A percentile compares a stretch with the other conserved stretches of the same genome.
Conservation (phyloP, 169 alveolate species). For the Babesia bovis region DNA sequence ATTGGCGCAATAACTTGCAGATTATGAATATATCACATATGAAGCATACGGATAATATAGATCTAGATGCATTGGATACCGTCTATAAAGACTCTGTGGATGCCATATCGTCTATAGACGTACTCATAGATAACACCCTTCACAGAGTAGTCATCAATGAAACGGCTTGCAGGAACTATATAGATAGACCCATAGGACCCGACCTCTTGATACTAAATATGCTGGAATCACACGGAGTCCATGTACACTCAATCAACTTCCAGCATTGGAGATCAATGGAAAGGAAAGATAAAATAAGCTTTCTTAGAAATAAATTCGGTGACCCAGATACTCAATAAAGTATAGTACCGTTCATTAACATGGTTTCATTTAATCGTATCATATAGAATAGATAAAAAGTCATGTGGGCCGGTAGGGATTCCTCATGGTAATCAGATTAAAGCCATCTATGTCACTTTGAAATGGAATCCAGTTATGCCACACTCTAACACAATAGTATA, state of each 20-base stretch:
- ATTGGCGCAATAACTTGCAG: neutral
- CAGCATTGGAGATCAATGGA: constrained; percentile 31
- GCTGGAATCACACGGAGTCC: neutral
- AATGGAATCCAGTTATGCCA: too few species aligned
- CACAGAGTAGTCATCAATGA: constrained; percentile 17
- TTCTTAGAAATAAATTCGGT: too few species aligned
- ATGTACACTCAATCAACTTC: constrained; percentile 28
- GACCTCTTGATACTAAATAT: constrained; percentile 16
- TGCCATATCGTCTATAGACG: constrained; percentile 3
- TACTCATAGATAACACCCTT: neutral
- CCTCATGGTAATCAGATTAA: too few species aligned
- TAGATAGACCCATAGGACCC: constrained; percentile 8
- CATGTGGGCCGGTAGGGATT: too few species aligned
- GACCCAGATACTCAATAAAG: too few species aligned
- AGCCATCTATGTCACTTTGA: too few species aligned
- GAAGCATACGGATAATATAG: neutral
- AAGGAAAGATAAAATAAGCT: neutral
- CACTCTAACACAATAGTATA: too few species aligned
- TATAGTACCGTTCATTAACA: too few species aligned
- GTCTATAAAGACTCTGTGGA: neutral
- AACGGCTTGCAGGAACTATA: constrained; percentile 12
- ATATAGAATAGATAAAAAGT: too few species aligned
- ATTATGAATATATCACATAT: neutral
- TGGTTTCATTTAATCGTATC: too few species aligned
- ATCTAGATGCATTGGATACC: neutral